Conservation (phyloP, 441 rosid genomes). For the Cnidoscolus chayamansa region DNA sequence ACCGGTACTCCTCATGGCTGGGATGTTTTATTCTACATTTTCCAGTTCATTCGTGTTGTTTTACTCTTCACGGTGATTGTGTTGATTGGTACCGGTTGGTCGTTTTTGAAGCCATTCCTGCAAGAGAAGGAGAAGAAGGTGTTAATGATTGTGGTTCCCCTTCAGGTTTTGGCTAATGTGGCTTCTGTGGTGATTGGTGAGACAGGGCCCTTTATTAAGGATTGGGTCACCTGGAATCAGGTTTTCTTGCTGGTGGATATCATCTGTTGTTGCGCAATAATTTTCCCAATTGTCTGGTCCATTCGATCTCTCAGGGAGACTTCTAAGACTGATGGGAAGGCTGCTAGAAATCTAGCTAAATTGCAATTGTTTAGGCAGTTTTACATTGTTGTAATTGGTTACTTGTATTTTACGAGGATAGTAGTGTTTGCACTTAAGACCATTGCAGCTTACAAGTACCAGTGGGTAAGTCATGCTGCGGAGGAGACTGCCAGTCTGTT, state of each 20-base stretch:
- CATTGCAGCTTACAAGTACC: conserved; percentile 81
- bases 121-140: conserved; percentile 95
- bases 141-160: conserved; percentile 83
- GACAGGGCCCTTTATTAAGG: conserved; percentile 87
- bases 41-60: conserved; percentile 78
- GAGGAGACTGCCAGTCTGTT: conserved; percentile 81
- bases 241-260: conserved; percentile 82
- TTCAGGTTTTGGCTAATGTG: conserved; percentile 82
- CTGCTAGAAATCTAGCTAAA: conserved; percentile 81
- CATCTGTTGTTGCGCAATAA: conserved; percentile 85
- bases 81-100: conserved; percentile 94
- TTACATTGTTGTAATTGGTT: conserved; percentile 83
- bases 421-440: conserved; percentile 93
- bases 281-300: conserved; percentile 96
- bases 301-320: conserved; percentile 81
- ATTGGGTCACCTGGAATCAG: conserved; percentile 96
- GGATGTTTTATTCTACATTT: conserved; percentile 87
- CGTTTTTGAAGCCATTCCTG: conserved; percentile 81
- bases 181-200: conserved; percentile 91
- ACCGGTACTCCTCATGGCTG: conserved; percentile 95
- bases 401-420: conserved; percentile 80
- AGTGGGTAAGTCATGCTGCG: conserved; percentile 87
- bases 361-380: conserved; percentile 84
- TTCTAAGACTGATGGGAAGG: conserved; percentile 86
- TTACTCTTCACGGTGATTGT: conserved; percentile 77